These are phyloP conservation scores for Pholiota microspora DNA, from an alignment of 768 basidiomycete species.

Conservation along the genomic window DNA sequence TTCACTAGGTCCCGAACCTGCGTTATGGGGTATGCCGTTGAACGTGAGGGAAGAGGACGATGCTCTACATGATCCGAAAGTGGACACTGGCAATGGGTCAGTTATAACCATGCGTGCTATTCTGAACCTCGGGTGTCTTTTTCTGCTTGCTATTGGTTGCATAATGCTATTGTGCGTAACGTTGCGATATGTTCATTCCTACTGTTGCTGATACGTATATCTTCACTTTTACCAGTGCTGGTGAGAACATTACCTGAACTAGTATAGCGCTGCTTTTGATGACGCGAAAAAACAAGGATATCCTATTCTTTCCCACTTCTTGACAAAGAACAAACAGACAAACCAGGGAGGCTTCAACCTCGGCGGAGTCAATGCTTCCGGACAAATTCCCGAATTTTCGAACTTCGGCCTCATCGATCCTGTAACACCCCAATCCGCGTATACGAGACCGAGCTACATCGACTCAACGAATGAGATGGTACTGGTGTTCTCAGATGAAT, in stretches of 20 bases:
- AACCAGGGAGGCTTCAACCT: conserved; percentile 62
- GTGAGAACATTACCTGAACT: conserved; percentile 19
- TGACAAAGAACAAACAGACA: conserved; percentile 32
- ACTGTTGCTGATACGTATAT: conserved; percentile 1
- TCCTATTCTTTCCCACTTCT: conserved; percentile 48
- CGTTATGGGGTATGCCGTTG: conserved; percentile 46
- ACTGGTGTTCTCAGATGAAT: conserved; percentile 82
- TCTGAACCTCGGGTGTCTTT: conserved; percentile 65
- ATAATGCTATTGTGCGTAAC: conserved; percentile 56
- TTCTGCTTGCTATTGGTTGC: conserved; percentile 46
- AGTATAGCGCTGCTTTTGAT: not conserved
- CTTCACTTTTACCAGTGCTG: conserved; percentile 31
- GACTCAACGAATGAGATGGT: conserved; percentile 48
- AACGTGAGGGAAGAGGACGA: conserved; percentile 59
- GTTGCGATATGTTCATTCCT: not conserved
- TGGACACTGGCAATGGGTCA: conserved; percentile 31
- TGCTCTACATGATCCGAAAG: conserved; percentile 59
- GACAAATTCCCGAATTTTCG: conserved; percentile 57
- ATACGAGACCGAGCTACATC: conserved; percentile 50
- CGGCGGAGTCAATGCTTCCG: conserved; percentile 69
- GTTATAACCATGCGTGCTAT: conserved; percentile 64
- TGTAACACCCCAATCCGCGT: conserved; percentile 61
- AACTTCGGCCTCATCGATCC: conserved; percentile 67
- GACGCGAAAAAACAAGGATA: conserved; percentile 30
- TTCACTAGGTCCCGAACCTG: conserved; percentile 42